Base-by-base conservation (phyloP, 2,329 filamentous ascomycete genomes). In the Hypoxylon sp. region DNA sequence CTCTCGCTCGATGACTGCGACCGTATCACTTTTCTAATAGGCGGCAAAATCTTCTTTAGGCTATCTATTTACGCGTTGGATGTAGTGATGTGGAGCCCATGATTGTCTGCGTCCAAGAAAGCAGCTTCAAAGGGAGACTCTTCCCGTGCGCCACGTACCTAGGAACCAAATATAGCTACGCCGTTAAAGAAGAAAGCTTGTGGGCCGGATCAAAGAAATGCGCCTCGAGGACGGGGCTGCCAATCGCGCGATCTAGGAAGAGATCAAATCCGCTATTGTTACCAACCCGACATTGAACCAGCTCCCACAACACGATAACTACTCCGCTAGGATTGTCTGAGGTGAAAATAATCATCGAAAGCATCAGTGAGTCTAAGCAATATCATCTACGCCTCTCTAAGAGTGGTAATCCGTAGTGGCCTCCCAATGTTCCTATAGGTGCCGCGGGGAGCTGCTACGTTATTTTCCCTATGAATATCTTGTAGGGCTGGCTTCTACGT, bases 1-100 rank as follows among this genome's bases (percentile, higher is more conserved):
- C 50, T 0, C 22, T 59, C 50, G 5, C 56, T 61, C 24, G 60
- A 64, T 30, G 60, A 64, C 20, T 54, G 60, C 11, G 46, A 46
- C 14, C 30, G 26, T 14, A 40, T 14, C 11, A 51, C 51, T 30
- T 64, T 64, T 50, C 33, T 67, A 30, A 57, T 55, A 14, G 40
- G 59, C 2, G 54, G 60, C 16, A 30, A 32, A 30, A 36, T 28
- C 2, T 64, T 67, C 55, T 60, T 64, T 22, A n/a, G 55, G 60
- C 4, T 50, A 55, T 36, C 28, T 64, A 33, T 51, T 45, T n/a
- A 22, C 57, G 4, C 38, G 22, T 18, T 46, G 57, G 11, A 36
- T 46, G 57, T 6, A 36, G 49, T n/a, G 26, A 38, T 24, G 18
- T 49, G 12, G 38, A 60, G 7, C 8, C 60, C 20, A 24, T 52